Conservation (phyloP, 129 eudicot genomes). For the Logfia minima region DNA sequence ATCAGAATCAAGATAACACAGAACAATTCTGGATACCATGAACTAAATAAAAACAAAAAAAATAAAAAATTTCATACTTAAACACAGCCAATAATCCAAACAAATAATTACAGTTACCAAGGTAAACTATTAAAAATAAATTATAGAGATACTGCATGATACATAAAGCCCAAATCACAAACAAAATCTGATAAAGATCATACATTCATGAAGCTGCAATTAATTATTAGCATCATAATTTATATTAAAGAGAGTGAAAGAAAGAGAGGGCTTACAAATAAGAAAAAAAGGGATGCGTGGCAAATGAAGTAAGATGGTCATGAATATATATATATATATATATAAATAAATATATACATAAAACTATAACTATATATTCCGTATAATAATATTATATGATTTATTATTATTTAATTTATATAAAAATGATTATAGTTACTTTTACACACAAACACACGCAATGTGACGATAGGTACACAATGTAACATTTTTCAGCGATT, state of each 20-base stretch:
- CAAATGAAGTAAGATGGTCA: slow-evolving; percentile 64
- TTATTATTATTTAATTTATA: background rate
- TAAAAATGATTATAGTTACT: background rate
- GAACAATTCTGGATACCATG: slow-evolving; percentile 17
- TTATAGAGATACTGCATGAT: slow-evolving; percentile 30
- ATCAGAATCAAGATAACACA: slow-evolving; percentile 26
- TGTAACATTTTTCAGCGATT: slow-evolving; percentile 11
- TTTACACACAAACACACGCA: slow-evolving; percentile 17
- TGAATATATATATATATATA: slow-evolving; percentile 16
- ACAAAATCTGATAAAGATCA: slow-evolving; percentile 30
- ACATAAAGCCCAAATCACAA: slow-evolving; percentile 39
- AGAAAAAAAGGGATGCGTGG: slow-evolving; percentile 52
- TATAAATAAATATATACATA: background rate
- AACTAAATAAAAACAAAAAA: slow-evolving; percentile 9
- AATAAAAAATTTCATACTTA: slow-evolving; percentile 11
- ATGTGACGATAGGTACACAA: slow-evolving; percentile 21
- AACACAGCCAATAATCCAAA: slow-evolving; percentile 25
- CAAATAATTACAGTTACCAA: slow-evolving; percentile 12
- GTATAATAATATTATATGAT: background rate
- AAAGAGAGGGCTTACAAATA: slow-evolving; percentile 53
- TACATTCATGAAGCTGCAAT: slow-evolving; percentile 32
- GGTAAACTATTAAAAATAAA: background rate
- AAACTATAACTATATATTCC: background rate
- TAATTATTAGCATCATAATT: slow-evolving; percentile 17
- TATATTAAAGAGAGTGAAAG: slow-evolving; percentile 1